Evolutionary conservation across 2,329 filamentous ascomycete genomes (phyloP).

Genomic region (Tolypocladium tundrense): DNA sequence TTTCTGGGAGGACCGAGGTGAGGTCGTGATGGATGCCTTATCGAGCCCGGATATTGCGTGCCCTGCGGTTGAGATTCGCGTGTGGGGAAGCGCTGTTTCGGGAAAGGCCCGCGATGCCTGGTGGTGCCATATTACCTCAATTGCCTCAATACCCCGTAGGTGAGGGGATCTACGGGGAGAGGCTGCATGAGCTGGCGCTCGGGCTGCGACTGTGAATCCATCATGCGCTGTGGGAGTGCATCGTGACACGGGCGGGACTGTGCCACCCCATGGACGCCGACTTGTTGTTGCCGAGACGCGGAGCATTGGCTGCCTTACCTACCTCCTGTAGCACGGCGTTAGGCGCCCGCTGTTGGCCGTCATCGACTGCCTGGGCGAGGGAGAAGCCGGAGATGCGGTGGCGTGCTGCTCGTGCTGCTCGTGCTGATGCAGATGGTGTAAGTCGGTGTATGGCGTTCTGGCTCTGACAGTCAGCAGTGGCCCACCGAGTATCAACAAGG

Average conservation of each 20-base stretch:
- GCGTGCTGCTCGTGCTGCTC: neutral
- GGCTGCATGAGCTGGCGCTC: neutral
- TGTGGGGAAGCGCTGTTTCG: neutral
- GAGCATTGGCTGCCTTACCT: neutral
- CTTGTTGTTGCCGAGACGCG: neutral
- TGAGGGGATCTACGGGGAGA: neutral
- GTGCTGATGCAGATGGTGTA: neutral
- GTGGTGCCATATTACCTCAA: neutral
- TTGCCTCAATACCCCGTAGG: neutral
- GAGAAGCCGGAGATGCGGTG: neutral
- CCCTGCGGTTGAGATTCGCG: neutral
- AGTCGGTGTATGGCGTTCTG: neutral
- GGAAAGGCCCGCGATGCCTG: neutral
- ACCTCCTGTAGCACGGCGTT: neutral
- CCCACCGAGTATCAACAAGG: neutral
- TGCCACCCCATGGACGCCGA: neutral
- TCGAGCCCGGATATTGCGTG: neutral
- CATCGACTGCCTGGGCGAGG: neutral
- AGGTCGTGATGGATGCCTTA: neutral
- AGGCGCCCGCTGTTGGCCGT: neutral
- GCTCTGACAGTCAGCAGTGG: neutral
- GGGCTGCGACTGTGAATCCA: neutral
- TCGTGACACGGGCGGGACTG: neutral
- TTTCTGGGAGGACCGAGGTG: neutral
- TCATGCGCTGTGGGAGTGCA: neutral